These are phyloP conservation scores for Pulicaria dysenterica DNA, from an alignment of 129 eudicot genomes.

Conservation along the genomic window DNA sequence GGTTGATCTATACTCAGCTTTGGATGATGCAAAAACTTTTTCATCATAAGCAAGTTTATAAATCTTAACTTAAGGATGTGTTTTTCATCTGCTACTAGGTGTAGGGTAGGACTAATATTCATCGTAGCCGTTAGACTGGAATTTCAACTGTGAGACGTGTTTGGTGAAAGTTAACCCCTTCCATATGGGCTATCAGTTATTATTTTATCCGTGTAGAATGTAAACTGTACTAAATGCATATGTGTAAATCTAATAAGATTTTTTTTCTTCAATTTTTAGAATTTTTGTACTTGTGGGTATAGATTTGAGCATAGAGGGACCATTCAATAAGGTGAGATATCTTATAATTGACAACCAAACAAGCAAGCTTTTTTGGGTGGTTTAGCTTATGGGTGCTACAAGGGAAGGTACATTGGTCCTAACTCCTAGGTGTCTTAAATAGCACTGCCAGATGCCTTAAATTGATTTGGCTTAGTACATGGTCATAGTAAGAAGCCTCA, in stretches of 20 bases:
- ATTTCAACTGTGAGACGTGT: slow-evolving; percentile 9
- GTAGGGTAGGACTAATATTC: slow-evolving; percentile 16
- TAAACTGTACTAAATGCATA: neutral
- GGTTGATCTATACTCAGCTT: slow-evolving; percentile 30
- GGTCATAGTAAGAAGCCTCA: slow-evolving; percentile 21
- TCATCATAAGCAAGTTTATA: slow-evolving; percentile 1
- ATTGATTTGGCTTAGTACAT: slow-evolving; percentile 9
- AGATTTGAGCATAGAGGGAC: slow-evolving; percentile 22
- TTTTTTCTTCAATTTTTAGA: neutral
- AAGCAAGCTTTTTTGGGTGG: neutral
- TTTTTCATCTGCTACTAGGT: slow-evolving; percentile 28
- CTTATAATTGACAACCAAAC: slow-evolving; percentile 13
- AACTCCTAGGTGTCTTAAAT: neutral
- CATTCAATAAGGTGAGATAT: slow-evolving; percentile 9
- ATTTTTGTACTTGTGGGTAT: slow-evolving; percentile 6
- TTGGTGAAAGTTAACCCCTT: slow-evolving; percentile 17
- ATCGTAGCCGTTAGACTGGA: slow-evolving; percentile 17
- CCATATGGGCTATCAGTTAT: neutral
- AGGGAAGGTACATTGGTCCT: slow-evolving; percentile 9
- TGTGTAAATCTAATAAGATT: neutral
- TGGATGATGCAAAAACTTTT: slow-evolving; percentile 14
- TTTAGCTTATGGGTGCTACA: slow-evolving; percentile 12
- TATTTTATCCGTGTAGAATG: neutral
- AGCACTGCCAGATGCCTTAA: neutral
- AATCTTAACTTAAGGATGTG: slow-evolving; percentile 4